Evolutionary conservation across 2,329 filamentous ascomycete genomes (phyloP), one percentile per base, ranked within the genome.

Genomic region (Fusarium virguliforme): DNA sequence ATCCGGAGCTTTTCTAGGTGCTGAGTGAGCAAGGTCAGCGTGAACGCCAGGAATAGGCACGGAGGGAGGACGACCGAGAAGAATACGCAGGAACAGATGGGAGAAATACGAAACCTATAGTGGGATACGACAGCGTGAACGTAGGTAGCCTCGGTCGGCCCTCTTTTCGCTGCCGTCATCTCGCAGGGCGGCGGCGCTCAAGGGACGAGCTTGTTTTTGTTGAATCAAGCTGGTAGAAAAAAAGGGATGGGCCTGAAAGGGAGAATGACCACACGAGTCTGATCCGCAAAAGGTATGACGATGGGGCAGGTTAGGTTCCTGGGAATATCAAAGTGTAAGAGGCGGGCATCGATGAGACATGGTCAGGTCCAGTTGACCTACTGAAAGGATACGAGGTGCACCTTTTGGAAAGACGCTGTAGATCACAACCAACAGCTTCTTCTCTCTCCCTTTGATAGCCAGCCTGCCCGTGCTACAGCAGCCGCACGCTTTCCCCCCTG

Each of bases 191-290:
- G 55, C 55, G 32, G 34, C 22, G 58, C 56, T 60, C 68, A 68
- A 71, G 51, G 68, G 64, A 71, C 67, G 53, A 69, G 28, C 57
- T 56, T 68, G 34, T 28, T 32, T 53, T 18, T 34, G 8, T 22
- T 41, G 40, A 18, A 18, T 18, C 18, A 18, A 18, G 18, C 18
- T 18, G 18, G 63, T 12, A 37, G 41, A 22, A 60, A 24, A 65
- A 56, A 71, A 72, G 69, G 69, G 69, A 71, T 71, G 53, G 57
- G 56, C 46, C 22, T 22, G 37, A 32, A 72, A 72, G 69, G 69
- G 69, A 72, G 65, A 58, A 54, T 34, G 58, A 18, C 46, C 46
- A 54, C 46, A 60, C 46, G 43, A 50, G 41, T 37, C 32, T 60
- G 32, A 24, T 37, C 41, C 28, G 32, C 8, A 24, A 46, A 12